phyloP scores from a whole-genome alignment of 768 basidiomycete species.

The Auriculariales sp. region DNA sequence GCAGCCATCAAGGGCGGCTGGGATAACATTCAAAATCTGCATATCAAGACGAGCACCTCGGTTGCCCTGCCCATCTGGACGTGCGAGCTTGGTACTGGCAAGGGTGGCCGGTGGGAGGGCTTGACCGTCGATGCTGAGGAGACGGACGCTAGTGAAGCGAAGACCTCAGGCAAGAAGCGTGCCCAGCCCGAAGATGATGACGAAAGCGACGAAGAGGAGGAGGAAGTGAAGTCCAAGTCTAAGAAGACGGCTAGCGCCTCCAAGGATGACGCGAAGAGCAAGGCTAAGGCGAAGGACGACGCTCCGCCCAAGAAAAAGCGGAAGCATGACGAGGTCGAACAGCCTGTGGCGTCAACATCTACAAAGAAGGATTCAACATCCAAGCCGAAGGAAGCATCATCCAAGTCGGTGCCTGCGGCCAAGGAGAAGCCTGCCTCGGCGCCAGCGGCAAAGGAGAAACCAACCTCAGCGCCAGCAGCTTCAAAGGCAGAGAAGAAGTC shows the following conservation, averaged over 20 bases:
- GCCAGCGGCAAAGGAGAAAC: slow-evolving; percentile 9
- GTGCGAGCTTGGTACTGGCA: slow-evolving; percentile 47
- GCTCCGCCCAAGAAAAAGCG: slow-evolving; percentile 1
- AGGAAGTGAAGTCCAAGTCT: slow-evolving; percentile 11
- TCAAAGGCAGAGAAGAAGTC: neutral
- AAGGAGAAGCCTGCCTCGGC: slow-evolving; percentile 4
- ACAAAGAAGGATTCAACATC: slow-evolving; percentile 4
- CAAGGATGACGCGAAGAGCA: slow-evolving; percentile 10
- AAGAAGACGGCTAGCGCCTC: slow-evolving; percentile 8
- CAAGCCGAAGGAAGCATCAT: too few relatives aligned
- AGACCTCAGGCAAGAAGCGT: slow-evolving; percentile 2
- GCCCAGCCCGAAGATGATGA: neutral
- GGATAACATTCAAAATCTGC: slow-evolving; percentile 80
- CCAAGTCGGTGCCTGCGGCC: neutral
- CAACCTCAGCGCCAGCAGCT: slow-evolving; percentile 1
- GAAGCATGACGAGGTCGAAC: slow-evolving; percentile 7
- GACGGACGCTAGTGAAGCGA: slow-evolving; percentile 13
- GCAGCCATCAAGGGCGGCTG: slow-evolving; percentile 64
- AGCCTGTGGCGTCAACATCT: neutral
- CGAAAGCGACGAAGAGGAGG: slow-evolving; percentile 11
- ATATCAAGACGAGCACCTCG: slow-evolving; percentile 81
- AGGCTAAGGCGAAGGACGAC: slow-evolving; percentile 10
- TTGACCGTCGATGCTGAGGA: slow-evolving; percentile 17
- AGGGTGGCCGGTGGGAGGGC: slow-evolving; percentile 48
- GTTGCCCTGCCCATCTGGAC: slow-evolving; percentile 85